Base-by-base conservation (phyloP, 495 filamentous ascomycete species). In the Letharia columbiana region DNA sequence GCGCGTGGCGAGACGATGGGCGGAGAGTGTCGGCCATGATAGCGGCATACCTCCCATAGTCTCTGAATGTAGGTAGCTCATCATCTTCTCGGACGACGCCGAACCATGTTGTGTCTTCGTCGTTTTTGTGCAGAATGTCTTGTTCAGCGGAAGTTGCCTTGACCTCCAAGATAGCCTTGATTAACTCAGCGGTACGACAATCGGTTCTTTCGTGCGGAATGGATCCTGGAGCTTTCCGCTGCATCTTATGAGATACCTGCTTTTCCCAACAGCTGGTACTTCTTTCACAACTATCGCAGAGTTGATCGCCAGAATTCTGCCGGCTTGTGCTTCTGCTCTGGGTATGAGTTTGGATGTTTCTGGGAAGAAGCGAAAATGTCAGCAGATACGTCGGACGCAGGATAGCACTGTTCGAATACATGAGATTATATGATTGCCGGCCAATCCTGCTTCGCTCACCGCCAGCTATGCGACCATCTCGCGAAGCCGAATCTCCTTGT, bases 51-150 rank as follows among this genome's bases (percentile, higher is more conserved):
- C n/a, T n/a, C n/a, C n/a, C n/a, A n/a, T n/a, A n/a, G 57, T 79
- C 76, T 37, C 75, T 73, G 41, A 81, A 77, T 44, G 74, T 67
- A 31, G 76, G 71, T 28, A 70, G 47, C 33, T 69, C 70, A 15
- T 69, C 63, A 10, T 69, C 71, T 70, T 76, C 74, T 50, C 72
- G 71, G 59, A 71, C 67, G 40, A 80, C 73, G 0, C 80, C 78
- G 61, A 83, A 83, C 80, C 81, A 83, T 1, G 75, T 79, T 0
- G 80, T 80, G 57, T 80, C 75, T 66, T 75, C 72, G 63, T 83
- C 80, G 15, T 66, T 49, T 11, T 49, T 63, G 42, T 75, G 73
- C 5, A 74, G 31, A 6, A 18, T 33, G 1, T 47, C 37, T 41
- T 68, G 71, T 23, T 67, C 57, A 35, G 63, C 54, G 3, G 61